phyloP scores from a whole-genome alignment of 306 rosid genomes.

The Vigna radiata region DNA sequence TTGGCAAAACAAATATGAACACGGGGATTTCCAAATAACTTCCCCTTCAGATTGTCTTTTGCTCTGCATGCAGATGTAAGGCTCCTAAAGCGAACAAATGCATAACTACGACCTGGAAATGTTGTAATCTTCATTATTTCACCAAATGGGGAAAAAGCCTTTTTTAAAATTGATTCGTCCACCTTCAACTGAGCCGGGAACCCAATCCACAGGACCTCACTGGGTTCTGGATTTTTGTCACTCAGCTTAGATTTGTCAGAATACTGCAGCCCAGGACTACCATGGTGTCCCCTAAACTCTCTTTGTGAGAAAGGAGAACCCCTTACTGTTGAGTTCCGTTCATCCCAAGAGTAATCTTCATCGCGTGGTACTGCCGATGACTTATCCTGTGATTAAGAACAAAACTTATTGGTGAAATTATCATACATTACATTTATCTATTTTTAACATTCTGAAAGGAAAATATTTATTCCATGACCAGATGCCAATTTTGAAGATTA shows the following conservation, averaged over 20 bases:
- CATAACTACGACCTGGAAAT: conserved; percentile 95
- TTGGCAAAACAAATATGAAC: conserved; percentile 95
- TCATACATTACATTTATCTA: conserved; percentile 28
- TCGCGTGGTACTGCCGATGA: conserved; percentile 58
- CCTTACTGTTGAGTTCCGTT: conserved; percentile 58
- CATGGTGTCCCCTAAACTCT: conserved; percentile 65
- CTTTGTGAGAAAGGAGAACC: conserved; percentile 73
- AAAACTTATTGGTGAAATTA: conserved; percentile 48
- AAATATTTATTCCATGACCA: conserved; percentile 31
- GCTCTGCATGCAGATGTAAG: conserved; percentile 78
- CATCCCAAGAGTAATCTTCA: conserved; percentile 73
- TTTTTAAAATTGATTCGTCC: conserved; percentile 75
- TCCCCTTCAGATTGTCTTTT: conserved; percentile 79
- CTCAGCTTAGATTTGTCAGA: conserved; percentile 68
- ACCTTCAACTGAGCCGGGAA: conserved; percentile 88
- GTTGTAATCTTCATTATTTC: conserved; percentile 88
- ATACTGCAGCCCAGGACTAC: conserved; percentile 68
- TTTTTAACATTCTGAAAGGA: conserved; percentile 2
- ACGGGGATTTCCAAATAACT: conserved; percentile 92
- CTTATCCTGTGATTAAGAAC: conserved; percentile 81
- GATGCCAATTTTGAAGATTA: conserved; percentile 12
- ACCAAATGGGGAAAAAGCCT: conserved; percentile 90
- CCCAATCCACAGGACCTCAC: conserved; percentile 97
- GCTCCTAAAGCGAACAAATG: conserved; percentile 84
- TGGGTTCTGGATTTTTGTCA: conserved; percentile 86